Evolutionary conservation across 306 rosid genomes (phyloP), one percentile per base, ranked within the genome.

Genomic region (Lagenaria siceraria): DNA sequence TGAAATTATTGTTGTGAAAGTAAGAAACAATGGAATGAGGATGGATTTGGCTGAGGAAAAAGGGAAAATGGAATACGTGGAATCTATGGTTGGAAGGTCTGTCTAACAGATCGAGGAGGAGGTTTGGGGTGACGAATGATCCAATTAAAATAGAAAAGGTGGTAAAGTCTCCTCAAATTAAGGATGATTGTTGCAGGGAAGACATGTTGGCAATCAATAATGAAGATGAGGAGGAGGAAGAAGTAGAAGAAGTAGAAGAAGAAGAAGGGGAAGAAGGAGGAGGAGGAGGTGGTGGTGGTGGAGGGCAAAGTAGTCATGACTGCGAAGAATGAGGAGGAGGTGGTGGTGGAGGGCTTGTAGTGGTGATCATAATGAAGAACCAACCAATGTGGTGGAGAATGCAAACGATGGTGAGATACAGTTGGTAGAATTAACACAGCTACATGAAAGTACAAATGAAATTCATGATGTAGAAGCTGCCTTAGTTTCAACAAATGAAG

Each of bases 21-120:
- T 25, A 22, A 82, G 81, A 42, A 79, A 61, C 35, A 76, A 76
- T 46, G 81, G 58, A 51, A 35, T 48, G 81, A 76, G 51, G 65
- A 81, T 53, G 49, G 79, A 69, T 48, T 74, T 78, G 79, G 82
- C 71, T 76, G 88, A 65, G 76, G 62, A 72, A 72, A 75, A 85
- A 65, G 87, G 87, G 81, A 89, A 85, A 25, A 51, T 78, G 77
- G 90, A 82, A 84, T 82, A 70, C 46, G 81, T 81, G 69, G 79
- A 83, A 59, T 88, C 90, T 0, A 86, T 56, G 60, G 82, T 81
- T 24, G 87, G 83, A 63, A 94, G 86, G 83, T 87, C 90, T 0
- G 90, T 87, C 90, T 0, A 90, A 89, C 81, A 84, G 91, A 72
- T 86, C 80, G 0, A 86, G 64, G 35, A 25, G 68, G 40, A 92